Conservation (phyloP, 2,329 filamentous ascomycete genomes). For the Ustilaginoidea virens region DNA sequence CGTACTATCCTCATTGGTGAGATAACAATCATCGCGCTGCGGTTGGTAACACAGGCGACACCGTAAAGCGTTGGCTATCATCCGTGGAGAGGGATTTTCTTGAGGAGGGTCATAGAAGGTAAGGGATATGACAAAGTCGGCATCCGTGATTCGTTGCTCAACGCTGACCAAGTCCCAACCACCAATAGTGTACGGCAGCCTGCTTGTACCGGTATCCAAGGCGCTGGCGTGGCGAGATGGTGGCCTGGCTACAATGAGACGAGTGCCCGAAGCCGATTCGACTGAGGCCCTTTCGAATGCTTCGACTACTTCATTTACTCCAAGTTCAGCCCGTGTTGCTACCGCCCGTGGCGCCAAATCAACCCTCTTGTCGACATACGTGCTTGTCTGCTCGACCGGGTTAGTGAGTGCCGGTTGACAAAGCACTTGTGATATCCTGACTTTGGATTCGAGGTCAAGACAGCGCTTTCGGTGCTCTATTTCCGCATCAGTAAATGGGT, state of each 20-base stretch:
- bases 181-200: neutral
- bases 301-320: neutral
- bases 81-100: too few relatives aligned
- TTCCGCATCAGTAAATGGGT: neutral
- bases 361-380: too few relatives aligned
- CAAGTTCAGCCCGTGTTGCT: neutral
- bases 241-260: neutral
- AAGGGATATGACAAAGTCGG: neutral
- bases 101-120: neutral
- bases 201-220: too few relatives aligned
- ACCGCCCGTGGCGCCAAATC: too few relatives aligned
- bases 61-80: too few relatives aligned
- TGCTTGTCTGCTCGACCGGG: neutral
- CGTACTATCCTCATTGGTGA: neutral
- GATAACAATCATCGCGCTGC: neutral
- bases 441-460: neutral
- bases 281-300: neutral
- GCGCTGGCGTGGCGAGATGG: neutral
- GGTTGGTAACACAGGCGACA: neutral
- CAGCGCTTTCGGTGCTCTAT: neutral
- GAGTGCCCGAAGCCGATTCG: neutral
- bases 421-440: too few relatives aligned
- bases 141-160: neutral
- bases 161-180: neutral
- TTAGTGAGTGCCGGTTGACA: neutral